These are phyloP conservation scores for Suillus luteus DNA, from an alignment of 768 basidiomycete genomes.

Conservation along the genomic window DNA sequence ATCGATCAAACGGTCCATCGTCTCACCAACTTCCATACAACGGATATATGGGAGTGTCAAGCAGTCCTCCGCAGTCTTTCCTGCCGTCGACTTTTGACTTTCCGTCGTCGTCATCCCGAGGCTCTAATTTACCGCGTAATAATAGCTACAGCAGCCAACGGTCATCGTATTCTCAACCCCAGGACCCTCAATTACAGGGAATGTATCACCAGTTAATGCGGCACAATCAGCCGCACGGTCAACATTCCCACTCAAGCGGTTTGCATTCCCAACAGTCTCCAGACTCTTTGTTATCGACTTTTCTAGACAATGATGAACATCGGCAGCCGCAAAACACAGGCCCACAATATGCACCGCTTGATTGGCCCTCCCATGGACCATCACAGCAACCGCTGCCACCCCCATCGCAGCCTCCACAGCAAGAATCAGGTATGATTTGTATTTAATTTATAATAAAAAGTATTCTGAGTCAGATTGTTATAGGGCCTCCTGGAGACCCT, in stretches of 20 bases:
- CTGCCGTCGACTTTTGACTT: constrained; percentile 32
- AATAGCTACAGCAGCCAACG: constrained; percentile 29
- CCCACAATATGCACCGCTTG: constrained; percentile 30
- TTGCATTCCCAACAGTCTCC: constrained; percentile 29
- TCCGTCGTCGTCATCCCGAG: constrained; percentile 30
- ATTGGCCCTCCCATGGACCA: constrained; percentile 36
- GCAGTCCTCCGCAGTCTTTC: constrained; percentile 28
- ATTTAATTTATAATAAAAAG: background rate
- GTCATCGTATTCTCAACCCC: constrained; percentile 30
- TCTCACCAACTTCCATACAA: constrained; percentile 31
- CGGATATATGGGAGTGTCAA: constrained; percentile 24
- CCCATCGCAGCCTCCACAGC: constrained; percentile 21
- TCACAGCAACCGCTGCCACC: constrained; percentile 20
- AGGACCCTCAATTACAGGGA: constrained; percentile 33
- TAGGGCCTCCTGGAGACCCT: constrained; percentile 33
- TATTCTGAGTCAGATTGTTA: constrained; percentile 5
- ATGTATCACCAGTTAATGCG: constrained; percentile 31
- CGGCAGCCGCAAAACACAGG: constrained; percentile 24
- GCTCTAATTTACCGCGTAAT: constrained; percentile 23
- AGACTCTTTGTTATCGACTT: constrained; percentile 29
- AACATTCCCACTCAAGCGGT: constrained; percentile 17
- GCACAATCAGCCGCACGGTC: constrained; percentile 26
- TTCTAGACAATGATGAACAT: constrained; percentile 32
- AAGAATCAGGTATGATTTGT: constrained; percentile 26
- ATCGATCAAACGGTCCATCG: constrained; percentile 31